These are phyloP conservation scores for Chrysosphaeria jannelii DNA, from an alignment of 2,329 filamentous ascomycete species.

Conservation along the genomic window DNA sequence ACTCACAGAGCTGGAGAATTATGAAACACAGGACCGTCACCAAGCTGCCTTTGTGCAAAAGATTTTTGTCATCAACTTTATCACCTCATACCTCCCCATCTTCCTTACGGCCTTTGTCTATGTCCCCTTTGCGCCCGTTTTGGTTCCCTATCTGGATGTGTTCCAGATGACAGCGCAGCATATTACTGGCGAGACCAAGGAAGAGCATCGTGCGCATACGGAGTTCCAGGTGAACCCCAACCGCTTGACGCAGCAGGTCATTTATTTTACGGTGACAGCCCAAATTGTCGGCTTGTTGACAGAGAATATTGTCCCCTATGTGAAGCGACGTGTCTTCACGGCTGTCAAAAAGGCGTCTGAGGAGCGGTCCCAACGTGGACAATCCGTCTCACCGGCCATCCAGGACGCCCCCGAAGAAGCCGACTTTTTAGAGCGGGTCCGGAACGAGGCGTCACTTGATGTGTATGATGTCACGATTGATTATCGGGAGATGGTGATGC, in stretches of 20 bases:
- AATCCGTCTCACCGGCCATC: conserved; percentile 16
- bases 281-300: conserved; percentile 68
- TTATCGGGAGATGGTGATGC: conserved; percentile 78
- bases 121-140: conserved; percentile 51
- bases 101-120: conserved; percentile 55
- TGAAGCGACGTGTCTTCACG: conserved; percentile 48
- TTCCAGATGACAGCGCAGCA: conserved; percentile 46
- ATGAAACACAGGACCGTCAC: conserved; percentile 61
- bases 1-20: conserved; percentile 69
- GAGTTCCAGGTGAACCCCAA: conserved; percentile 54
- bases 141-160: conserved; percentile 65
- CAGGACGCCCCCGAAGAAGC: conserved; percentile 49
- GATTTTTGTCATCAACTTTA: conserved; percentile 69
- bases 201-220: conserved; percentile 7
- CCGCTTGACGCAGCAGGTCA: conserved; percentile 66
- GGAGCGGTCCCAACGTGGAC: conserved; percentile 15
- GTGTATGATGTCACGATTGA: conserved; percentile 75
- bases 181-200: conserved; percentile 44
- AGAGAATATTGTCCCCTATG: conserved; percentile 59
- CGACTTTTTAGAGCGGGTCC: conserved; percentile 51
- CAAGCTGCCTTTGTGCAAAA: conserved; percentile 68
- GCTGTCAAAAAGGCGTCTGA: conserved; percentile 51
- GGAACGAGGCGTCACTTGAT: conserved; percentile 53
- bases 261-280: conserved; percentile 85
- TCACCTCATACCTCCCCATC: conserved; percentile 50